These are phyloP conservation scores for Fusarium pseudocircinatum DNA, from an alignment of 2,329 filamentous ascomycete species.

Conservation along the genomic window DNA sequence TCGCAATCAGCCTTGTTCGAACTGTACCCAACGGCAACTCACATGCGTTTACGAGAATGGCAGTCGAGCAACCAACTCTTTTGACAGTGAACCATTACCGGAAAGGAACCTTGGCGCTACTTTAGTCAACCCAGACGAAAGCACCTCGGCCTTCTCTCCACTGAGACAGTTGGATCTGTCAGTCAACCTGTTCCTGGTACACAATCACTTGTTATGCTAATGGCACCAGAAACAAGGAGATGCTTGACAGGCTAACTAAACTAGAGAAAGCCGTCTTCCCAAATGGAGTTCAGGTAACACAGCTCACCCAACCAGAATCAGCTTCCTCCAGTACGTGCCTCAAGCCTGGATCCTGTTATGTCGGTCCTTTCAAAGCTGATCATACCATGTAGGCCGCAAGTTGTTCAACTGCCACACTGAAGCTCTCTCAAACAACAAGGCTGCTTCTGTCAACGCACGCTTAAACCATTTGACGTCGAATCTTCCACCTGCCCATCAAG, in stretches of 20 bases:
- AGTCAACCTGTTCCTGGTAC: not conserved
- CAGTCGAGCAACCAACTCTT: not conserved
- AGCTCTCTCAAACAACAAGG: too few species aligned
- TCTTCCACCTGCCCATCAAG: not conserved
- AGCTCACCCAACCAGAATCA: not conserved
- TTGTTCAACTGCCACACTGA: not conserved
- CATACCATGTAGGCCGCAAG: not conserved
- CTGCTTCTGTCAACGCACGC: too few species aligned
- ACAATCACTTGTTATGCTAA: not conserved
- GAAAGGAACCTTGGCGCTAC: too few species aligned
- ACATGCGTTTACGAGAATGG: not conserved
- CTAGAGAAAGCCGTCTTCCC: not conserved
- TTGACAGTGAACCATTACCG: not conserved
- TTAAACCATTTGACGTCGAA: not conserved
- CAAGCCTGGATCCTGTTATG: too few species aligned
- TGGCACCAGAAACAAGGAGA: not conserved
- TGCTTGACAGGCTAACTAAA: not conserved
- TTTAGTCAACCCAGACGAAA: not conserved
- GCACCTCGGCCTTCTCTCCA: not conserved
- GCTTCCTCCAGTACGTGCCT: not conserved
- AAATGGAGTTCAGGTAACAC: not conserved
- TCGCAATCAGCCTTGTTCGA: constrained; percentile 6
- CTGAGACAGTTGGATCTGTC: not conserved
- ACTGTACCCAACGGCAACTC: not conserved
- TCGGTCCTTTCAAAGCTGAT: not conserved